These are phyloP conservation scores for Hypseocharis bilobata DNA, from an alignment of 441 rosid genomes.

Conservation along the genomic window DNA sequence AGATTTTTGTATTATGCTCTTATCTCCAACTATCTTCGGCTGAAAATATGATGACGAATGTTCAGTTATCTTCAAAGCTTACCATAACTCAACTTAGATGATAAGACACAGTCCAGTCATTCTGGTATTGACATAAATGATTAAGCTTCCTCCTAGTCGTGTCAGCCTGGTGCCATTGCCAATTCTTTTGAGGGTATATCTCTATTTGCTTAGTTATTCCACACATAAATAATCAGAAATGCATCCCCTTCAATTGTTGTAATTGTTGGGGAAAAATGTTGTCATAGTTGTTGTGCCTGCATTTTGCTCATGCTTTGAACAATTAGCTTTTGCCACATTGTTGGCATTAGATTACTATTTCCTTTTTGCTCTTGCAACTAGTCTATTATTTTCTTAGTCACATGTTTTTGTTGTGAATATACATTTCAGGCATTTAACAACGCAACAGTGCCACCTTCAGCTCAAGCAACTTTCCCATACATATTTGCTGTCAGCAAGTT, in stretches of 20 bases:
- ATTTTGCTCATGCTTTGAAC: not conserved
- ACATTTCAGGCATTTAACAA: conserved; percentile 67
- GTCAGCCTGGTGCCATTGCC: not conserved
- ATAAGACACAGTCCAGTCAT: too few relatives aligned
- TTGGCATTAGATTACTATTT: not conserved
- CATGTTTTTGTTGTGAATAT: conserved; percentile 10
- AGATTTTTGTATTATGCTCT: too few relatives aligned
- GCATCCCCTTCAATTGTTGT: too few relatives aligned
- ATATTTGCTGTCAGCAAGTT: conserved; percentile 80
- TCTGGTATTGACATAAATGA: not conserved
- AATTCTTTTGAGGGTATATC: too few relatives aligned
- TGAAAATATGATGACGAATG: too few relatives aligned
- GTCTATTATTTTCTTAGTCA: not conserved
- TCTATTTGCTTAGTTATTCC: too few relatives aligned
- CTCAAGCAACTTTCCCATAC: conserved; percentile 81
- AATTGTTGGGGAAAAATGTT: too few relatives aligned
- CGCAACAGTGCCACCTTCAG: conserved; percentile 68
- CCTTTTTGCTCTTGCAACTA: not conserved
- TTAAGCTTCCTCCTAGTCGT: not conserved
- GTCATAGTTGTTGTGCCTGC: not conserved
- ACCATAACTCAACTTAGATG: too few relatives aligned
- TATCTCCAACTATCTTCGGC: not conserved
- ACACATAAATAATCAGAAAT: too few relatives aligned
- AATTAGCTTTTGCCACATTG: not conserved
- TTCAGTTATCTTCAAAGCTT: too few relatives aligned